A percentile compares a stretch with the other conserved stretches of the same genome.
Conservation (phyloP, 2,329 filamentous ascomycete genomes). For the Akanthomyces uredinophilus region DNA sequence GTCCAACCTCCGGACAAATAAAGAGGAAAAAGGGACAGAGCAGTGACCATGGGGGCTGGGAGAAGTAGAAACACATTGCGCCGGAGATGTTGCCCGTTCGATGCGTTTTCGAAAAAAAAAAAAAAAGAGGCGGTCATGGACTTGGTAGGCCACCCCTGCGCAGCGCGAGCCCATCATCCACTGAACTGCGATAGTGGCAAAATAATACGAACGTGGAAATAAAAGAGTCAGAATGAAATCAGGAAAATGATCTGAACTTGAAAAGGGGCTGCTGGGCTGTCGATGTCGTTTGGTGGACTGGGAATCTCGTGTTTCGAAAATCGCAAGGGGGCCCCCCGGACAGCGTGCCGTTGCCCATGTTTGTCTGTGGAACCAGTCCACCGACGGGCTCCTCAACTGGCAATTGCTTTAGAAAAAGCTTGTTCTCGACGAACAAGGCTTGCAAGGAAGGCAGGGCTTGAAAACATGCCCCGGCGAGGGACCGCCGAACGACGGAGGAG, state of each 20-base stretch:
- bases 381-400: background rate
- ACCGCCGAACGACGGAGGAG: background rate
- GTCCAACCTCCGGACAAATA: background rate
- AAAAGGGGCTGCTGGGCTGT: background rate
- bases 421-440: background rate
- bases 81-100: too few relatives aligned
- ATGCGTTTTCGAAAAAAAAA: too few relatives aligned
- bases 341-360: background rate
- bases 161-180: background rate
- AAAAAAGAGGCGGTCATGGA: background rate
- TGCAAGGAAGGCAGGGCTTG: background rate
- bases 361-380: constrained; percentile 1
- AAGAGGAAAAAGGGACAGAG: background rate
- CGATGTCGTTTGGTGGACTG: background rate
- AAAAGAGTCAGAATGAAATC: background rate
- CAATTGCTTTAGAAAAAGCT: background rate
- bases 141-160: background rate
- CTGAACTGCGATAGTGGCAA: background rate
- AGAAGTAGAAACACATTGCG: background rate
- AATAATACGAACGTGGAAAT: background rate
- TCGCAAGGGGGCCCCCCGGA: background rate
- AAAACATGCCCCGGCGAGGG: too few relatives aligned
- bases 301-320: constrained; percentile 10
- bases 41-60: background rate
- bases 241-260: background rate